Conservation (phyloP, 352 stramenopile species). For the Saprolegnia diclina region DNA sequence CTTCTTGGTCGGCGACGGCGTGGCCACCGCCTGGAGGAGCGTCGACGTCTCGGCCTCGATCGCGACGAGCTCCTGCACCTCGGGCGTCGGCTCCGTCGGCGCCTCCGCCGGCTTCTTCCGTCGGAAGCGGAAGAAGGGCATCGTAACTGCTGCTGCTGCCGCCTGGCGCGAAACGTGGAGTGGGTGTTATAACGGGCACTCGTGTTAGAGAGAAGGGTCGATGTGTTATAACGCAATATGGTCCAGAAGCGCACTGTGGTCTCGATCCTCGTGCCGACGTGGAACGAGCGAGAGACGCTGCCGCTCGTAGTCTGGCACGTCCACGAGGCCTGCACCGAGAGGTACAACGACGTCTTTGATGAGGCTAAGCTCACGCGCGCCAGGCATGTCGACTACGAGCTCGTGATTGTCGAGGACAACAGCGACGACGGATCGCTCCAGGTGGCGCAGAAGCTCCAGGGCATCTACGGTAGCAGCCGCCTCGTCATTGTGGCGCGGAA, state of each 20-base stretch:
- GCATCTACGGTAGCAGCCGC: constrained; percentile 86
- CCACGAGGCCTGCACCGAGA: constrained; percentile 89
- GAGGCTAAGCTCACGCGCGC: background rate
- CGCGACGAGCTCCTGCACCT: constrained; percentile 40
- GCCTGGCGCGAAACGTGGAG: no score
- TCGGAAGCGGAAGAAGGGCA: constrained; percentile 22
- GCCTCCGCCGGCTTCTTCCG: constrained; percentile 9
- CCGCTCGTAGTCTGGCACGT: constrained; percentile 97
- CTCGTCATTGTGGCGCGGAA: constrained; percentile 92
- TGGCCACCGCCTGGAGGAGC: constrained; percentile 55
- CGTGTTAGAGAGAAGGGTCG: background rate
- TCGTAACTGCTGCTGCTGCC: background rate
- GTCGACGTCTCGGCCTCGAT: constrained; percentile 54
- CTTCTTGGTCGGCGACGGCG: constrained; percentile 24
- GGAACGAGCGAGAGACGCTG: constrained; percentile 98
- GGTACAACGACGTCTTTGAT: constrained; percentile 35
- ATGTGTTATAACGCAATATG: background rate
- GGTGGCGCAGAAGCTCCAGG: constrained; percentile 88
- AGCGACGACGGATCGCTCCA: constrained; percentile 95
- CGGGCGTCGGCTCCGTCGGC: background rate
- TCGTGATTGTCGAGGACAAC: constrained; percentile 98
- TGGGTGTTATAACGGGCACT: background rate
- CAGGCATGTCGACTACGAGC: constrained; percentile 90
- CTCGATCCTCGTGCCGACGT: constrained; percentile 96
- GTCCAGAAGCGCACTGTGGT: constrained; percentile 57